phyloP scores from a whole-genome alignment of 1,284 basidiomycete genomes.

The Cryptococcus sp. region DNA sequence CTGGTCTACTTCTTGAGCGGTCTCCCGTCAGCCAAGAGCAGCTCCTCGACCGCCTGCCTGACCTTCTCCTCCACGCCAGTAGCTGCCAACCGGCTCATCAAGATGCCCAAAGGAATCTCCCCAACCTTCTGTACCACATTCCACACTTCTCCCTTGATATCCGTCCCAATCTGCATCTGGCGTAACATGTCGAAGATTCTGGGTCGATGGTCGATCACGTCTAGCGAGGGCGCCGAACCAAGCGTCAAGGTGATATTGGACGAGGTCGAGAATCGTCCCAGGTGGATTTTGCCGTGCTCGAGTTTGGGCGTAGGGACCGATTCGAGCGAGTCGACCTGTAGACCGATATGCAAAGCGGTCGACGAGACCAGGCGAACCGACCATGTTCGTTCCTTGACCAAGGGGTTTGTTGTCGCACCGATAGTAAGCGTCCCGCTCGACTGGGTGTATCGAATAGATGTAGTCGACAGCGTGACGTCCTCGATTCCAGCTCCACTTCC shows the following conservation, averaged over 20 bases:
- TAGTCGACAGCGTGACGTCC: conserved; percentile 5
- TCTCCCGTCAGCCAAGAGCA: conserved; percentile 1
- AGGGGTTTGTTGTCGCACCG: background rate
- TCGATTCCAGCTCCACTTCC: conserved; percentile 5
- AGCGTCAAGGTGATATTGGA: conserved; percentile 3
- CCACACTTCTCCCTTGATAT: conserved; percentile 8
- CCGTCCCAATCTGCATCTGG: conserved; percentile 4
- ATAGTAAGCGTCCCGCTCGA: conserved; percentile 2
- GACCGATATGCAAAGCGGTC: background rate
- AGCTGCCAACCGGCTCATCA: background rate
- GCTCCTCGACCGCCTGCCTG: conserved; percentile 1
- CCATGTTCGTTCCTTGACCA: conserved; percentile 2
- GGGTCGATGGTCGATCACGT: conserved; percentile 3
- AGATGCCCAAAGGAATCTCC: background rate
- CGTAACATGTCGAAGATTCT: conserved; percentile 6
- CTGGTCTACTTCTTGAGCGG: background rate
- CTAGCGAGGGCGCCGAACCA: background rate
- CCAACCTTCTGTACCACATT: conserved; percentile 1
- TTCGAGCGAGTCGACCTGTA: conserved; percentile 1
- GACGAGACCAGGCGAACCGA: background rate
- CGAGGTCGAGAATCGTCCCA: conserved; percentile 3
- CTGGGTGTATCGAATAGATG: conserved; percentile 6
- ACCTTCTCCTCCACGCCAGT: background rate
- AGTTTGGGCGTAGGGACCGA: background rate
- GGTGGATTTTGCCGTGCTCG: background rate